phyloP scores from a whole-genome alignment of 169 alveolate genomes.

The Perkinsus chesapeaki region DNA sequence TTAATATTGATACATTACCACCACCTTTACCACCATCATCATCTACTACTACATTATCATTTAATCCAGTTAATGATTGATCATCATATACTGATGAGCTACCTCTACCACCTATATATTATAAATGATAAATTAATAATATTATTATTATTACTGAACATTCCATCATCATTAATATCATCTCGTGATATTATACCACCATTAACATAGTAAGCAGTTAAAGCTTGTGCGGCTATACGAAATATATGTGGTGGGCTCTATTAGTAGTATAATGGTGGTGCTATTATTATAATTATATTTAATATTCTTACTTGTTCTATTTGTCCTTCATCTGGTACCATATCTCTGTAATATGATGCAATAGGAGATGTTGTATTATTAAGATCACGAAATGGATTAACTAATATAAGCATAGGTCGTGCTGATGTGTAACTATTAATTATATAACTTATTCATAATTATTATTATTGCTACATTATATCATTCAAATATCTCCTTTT shows the following conservation, averaged over 20 bases:
- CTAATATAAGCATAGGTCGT: slow-evolving; percentile 77
- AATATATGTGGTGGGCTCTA: slow-evolving; percentile 74
- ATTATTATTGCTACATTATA: neutral
- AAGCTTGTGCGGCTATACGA: slow-evolving; percentile 72
- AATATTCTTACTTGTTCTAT: slow-evolving; percentile 17
- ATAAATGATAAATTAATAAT: too few species aligned
- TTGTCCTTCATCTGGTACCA: slow-evolving; percentile 47
- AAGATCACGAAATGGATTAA: slow-evolving; percentile 77
- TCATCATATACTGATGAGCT: neutral
- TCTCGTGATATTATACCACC: neutral
- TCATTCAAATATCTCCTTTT: neutral
- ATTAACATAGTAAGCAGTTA: slow-evolving; percentile 17
- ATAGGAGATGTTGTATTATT: slow-evolving; percentile 74
- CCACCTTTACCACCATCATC: too few species aligned
- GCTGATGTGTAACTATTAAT: slow-evolving; percentile 69
- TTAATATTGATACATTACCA: slow-evolving; percentile 84
- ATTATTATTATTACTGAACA: neutral
- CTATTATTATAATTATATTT: neutral
- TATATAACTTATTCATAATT: neutral
- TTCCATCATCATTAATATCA: slow-evolving; percentile 15
- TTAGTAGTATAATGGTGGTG: neutral
- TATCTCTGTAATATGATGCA: slow-evolving; percentile 60
- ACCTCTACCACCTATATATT: slow-evolving; percentile 22
- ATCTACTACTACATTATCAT: slow-evolving; percentile 2
- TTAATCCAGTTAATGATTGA: slow-evolving; percentile 23